Base-by-base conservation (phyloP, 305 asterid species). In the Fraxinus floribunda region DNA sequence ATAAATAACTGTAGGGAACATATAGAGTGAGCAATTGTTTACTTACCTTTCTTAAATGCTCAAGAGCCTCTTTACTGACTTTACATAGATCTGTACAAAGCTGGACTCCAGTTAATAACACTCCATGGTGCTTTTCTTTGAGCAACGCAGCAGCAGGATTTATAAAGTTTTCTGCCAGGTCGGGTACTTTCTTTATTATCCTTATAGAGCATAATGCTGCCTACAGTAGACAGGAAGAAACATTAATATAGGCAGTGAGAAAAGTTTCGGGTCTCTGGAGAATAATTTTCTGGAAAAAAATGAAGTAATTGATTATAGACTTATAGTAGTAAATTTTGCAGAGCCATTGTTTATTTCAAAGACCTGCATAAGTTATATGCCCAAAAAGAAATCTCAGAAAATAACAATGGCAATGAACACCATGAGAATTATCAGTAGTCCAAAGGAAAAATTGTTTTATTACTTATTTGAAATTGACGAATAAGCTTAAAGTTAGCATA, bases 51-150 rank as follows among this genome's bases (percentile, higher is more conserved):
- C 93, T 93, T 71, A 93, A 90, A 92, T 88, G 85, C 82, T 93
- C 97, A 75, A 93, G 97, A 84, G 98, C 98, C 88, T 93, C 98
- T 34, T 86, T 78, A 88, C 95, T 93, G 88, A 89, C 83, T 86
- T 90, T 91, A 88, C 93, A 93, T 85, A 97, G 82, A 89, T 97
- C 98, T 68, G 88, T 82, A 89, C 99, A 97, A 76, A 97, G 98
- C 90, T 91, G 99, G 84, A 97, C 89, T 84, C 98, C 98, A 39
- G 98, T 97, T 87, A 94, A 79, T 81, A 97, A 89, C 81, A 94
- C 99, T 71, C 98, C 99, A 83, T 97, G 99, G 86, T 97, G 99
- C 87, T 97, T 97, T 88, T 97, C 99, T 89, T 93, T 95, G 83
- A 97, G 88, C 83, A 97, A 89, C 39, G 95, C 85, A 78, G 94